A percentile compares a stretch with the other conserved stretches of the same genome.
These are phyloP conservation scores for Mycena pura DNA, from an alignment of 768 basidiomycete genomes.

Conservation along the genomic window DNA sequence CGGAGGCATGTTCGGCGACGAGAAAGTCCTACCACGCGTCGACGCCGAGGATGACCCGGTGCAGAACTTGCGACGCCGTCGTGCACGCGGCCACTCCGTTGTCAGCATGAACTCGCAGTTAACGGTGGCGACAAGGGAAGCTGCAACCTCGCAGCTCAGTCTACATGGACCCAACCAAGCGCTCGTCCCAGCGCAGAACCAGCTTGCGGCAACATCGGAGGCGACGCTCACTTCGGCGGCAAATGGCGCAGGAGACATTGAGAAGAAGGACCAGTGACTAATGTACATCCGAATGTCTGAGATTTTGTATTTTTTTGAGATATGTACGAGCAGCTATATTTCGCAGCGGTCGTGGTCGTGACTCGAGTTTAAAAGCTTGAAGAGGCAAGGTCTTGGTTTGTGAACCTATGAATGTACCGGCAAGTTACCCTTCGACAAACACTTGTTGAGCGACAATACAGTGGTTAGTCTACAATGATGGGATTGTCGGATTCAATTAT, in stretches of 20 bases:
- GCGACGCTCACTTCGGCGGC: slow-evolving; percentile 3
- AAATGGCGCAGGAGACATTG: background rate
- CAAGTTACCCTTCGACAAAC: too few species aligned
- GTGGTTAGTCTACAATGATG: too few species aligned
- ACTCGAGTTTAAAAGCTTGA: too few species aligned
- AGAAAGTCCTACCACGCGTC: slow-evolving; percentile 9
- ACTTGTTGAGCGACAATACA: too few species aligned
- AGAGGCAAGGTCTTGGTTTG: too few species aligned
- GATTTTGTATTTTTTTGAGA: too few species aligned
- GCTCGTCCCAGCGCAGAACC: background rate
- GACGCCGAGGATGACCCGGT: slow-evolving; percentile 9
- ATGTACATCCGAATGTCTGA: too few species aligned
- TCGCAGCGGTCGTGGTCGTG: too few species aligned
- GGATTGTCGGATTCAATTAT: too few species aligned
- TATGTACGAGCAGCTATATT: too few species aligned
- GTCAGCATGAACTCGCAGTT: slow-evolving; percentile 25
- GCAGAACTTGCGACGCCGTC: slow-evolving; percentile 7
- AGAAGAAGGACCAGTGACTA: slow-evolving; percentile 15
- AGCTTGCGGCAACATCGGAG: slow-evolving; percentile 1
- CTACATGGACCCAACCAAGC: background rate
- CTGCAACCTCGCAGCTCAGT: slow-evolving; percentile 2
- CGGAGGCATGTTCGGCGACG: slow-evolving; percentile 55
- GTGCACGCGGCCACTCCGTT: slow-evolving; percentile 11
- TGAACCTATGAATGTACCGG: too few species aligned
- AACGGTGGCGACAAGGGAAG: background rate